Evolutionary conservation across 768 basidiomycete species (phyloP), one percentile per base, ranked within the genome.

Genomic region (Xerocomellus chrysenteron): DNA sequence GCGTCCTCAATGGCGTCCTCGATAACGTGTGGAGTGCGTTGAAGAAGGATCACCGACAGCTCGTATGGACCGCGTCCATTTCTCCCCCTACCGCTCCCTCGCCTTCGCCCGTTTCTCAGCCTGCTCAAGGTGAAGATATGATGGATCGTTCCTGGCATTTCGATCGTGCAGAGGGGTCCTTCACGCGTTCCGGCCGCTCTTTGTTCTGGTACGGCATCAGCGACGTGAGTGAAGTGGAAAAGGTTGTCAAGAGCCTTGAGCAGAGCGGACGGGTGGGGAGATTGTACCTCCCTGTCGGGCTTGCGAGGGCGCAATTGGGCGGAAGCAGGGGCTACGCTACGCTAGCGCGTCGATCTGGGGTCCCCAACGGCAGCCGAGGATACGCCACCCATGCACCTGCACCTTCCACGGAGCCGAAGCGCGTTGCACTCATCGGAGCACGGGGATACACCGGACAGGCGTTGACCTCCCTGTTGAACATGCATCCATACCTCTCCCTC

Each of bases 21-120:
- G 97, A 99, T 77, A 99, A 98, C 67, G 94, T 99, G 39, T 99
- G 96, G 80, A 90, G 84, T 67, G 86, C 93, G n/a, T 86, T 99
- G 79, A 90, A 87, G 75, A 95, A 94, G 78, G 94, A 98, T 70
- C 90, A 98, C 74, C 84, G 87, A 59, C 83, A 84, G 56, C 82
- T 99, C 40, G 97, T 99, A 81, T 98, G 97, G 97, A 98, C 95
- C n/a, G 88, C 93, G 0, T 90, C 88, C 63, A 87, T 87, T 5
- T 56, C 67, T 14, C 9, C 62, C 7, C 60, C 58, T 47, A 41
- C 56, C 13, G 48, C 56, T 0, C 57, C 64, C 19, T 54, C 57
- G 7, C 55, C 55, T 19, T 54, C 32, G 6, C 26, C 49, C 35
- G 9, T 33, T 28, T 40, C 46, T 26, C 58, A 64, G 0, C 50